These are phyloP conservation scores for Diversispora epigaea DNA, from an alignment of 192 early-diverging fungal species.

Conservation along the genomic window DNA sequence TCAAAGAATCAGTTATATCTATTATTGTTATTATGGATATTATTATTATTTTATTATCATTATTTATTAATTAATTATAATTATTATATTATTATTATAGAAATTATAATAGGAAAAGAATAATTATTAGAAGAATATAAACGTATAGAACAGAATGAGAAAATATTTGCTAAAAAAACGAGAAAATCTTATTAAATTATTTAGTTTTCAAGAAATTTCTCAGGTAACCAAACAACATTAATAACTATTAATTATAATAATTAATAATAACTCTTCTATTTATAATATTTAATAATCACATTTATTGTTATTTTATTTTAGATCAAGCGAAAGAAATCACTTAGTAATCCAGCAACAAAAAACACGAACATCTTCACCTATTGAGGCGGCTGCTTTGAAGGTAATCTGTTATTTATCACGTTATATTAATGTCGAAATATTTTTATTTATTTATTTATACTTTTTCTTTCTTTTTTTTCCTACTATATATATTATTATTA, in stretches of 20 bases:
- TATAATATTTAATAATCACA: background rate
- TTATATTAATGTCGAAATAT: too few relatives aligned
- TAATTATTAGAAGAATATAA: constrained; percentile 72
- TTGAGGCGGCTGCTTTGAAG: constrained; percentile 15
- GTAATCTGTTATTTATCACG: background rate
- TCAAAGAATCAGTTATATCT: constrained; percentile 48
- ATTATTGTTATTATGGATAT: too few relatives aligned
- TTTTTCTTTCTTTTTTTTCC: too few relatives aligned
- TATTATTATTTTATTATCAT: too few relatives aligned
- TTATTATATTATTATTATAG: background rate
- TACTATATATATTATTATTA: too few relatives aligned
- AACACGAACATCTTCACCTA: constrained; percentile 22
- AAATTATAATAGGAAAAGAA: constrained; percentile 63
- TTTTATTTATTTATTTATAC: too few relatives aligned
- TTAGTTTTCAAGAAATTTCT: constrained; percentile 51
- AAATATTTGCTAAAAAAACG: constrained; percentile 72
- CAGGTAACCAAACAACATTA: background rate
- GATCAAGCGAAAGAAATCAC: constrained; percentile 23
- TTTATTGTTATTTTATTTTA: background rate
- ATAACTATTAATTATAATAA: background rate
- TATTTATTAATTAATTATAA: too few relatives aligned
- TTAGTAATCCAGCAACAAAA: constrained; percentile 3
- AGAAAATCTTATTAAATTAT: constrained; percentile 69
- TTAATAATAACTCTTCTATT: background rate
- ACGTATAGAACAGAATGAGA: constrained; percentile 80